Evolutionary conservation across 2,329 filamentous ascomycete species (phyloP), one percentile per base, ranked within the genome.

Genomic region (Pyrenochaeta sp.): DNA sequence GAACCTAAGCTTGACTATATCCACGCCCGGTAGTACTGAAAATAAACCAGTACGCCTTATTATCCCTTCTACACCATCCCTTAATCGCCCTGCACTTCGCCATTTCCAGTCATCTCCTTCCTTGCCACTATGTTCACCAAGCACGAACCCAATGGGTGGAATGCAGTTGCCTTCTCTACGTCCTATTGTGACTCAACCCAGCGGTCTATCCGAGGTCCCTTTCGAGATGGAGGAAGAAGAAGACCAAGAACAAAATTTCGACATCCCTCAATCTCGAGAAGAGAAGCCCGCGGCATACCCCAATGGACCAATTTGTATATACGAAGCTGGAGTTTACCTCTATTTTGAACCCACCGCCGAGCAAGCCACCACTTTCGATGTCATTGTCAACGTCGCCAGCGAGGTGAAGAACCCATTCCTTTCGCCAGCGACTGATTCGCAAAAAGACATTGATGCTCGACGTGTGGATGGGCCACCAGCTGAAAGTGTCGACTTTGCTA

Each of bases 381-480:
- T 94, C 2, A 88, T 96, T 19, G 88, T 95, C 72, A 96, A 96
- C 64, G 91, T 94, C 6, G 91, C 91, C 1, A 88, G 90, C 56
- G 91, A 96, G 77, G 91, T 95, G 2, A 83, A 84, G 56, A 93
- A 95, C 69, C 91, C 91, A 0, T 92, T 94, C 71, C 73, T 78
- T 13, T 68, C 73, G 8, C 57, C 71, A 4, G 59, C 61, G 6
- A 65, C 67, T 13, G 68, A 67, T 10, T 70, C 67, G 6, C 67
- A 72, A 48, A 75, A 77, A 52, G 72, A 76, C 24, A 66, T 78
- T n/a, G 72, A 77, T 44, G 73, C 74, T 25, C 60, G 75, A 52
- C 66, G 72, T 52, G 57, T 75, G 10, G 74, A 77, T 50, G 74
- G 74, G 2, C 73, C 73, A 15, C 72, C 72, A 24, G 69, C 74